A percentile compares a stretch with the other conserved stretches of the same genome.
Evolutionary conservation across 1,284 basidiomycete genomes (phyloP).

Genomic region (Trametes polyzona): DNA sequence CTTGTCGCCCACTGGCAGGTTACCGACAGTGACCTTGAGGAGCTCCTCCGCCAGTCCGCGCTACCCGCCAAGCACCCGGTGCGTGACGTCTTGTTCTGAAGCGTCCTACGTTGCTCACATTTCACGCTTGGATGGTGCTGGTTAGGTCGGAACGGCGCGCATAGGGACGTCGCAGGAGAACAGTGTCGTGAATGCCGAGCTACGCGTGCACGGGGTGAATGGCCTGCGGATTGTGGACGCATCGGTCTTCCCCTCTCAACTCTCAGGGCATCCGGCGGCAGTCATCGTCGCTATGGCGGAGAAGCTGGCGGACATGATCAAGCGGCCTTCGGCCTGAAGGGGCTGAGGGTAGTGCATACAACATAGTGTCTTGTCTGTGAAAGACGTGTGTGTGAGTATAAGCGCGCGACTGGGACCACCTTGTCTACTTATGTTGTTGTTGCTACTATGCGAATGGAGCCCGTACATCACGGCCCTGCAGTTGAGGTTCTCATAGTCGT

Average conservation of each 20-base stretch:
- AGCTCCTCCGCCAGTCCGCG: slow-evolving; percentile 31
- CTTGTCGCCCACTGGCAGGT: slow-evolving; percentile 18
- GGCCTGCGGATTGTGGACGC: slow-evolving; percentile 52
- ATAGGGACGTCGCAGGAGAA: slow-evolving; percentile 9
- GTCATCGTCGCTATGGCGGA: slow-evolving; percentile 39
- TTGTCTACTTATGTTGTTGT: too few species aligned
- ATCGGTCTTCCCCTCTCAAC: slow-evolving; percentile 44
- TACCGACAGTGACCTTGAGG: slow-evolving; percentile 36
- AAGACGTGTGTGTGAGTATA: too few species aligned
- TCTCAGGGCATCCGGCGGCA: slow-evolving; percentile 37
- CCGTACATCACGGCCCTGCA: too few species aligned
- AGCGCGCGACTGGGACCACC: too few species aligned
- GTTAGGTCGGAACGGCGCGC: slow-evolving; percentile 11
- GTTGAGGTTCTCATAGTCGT: too few species aligned
- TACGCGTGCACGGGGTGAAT: slow-evolving; percentile 48
- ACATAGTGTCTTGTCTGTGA: too few species aligned
- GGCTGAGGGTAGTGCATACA: too few species aligned
- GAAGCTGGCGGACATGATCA: slow-evolving; percentile 36
- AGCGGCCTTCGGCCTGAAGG: too few species aligned
- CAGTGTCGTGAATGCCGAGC: slow-evolving; percentile 46
- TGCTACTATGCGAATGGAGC: too few species aligned
- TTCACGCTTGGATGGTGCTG: slow-evolving; percentile 26
- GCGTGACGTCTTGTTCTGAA: not conserved
- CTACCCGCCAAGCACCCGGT: slow-evolving; percentile 42
- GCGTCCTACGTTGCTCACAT: not conserved